phyloP scores from a whole-genome alignment of 2,329 filamentous ascomycete genomes.

The Hansfordia pulvinata region DNA sequence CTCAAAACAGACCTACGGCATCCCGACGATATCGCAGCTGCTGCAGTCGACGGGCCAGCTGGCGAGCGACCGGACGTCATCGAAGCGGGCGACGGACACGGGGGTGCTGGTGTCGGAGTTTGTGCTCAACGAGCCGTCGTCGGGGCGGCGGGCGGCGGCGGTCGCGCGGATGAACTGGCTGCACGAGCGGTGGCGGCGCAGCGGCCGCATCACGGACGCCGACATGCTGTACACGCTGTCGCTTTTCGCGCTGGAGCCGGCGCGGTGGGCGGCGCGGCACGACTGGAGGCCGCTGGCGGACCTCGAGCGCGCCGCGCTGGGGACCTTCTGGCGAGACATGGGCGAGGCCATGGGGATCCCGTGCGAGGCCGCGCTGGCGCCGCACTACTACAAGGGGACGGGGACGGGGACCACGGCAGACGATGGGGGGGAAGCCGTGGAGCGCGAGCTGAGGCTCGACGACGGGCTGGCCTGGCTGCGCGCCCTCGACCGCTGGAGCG shows the following conservation, averaged over 20 bases:
- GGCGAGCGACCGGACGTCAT: slow-evolving; percentile 25
- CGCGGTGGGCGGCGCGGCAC: slow-evolving; percentile 34
- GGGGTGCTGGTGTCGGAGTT: slow-evolving; percentile 33
- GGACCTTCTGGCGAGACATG: slow-evolving; percentile 42
- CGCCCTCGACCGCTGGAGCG: slow-evolving; percentile 33
- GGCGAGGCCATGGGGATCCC: slow-evolving; percentile 41
- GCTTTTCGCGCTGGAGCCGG: slow-evolving; percentile 41
- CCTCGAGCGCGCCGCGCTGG: slow-evolving; percentile 40
- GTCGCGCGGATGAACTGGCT: slow-evolving; percentile 53
- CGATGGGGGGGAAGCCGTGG: too few species aligned
- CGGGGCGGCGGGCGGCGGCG: slow-evolving; percentile 29
- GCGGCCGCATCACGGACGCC: slow-evolving; percentile 44
- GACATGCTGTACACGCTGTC: slow-evolving; percentile 54
- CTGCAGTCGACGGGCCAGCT: slow-evolving; percentile 36
- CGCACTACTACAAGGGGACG: too few species aligned
- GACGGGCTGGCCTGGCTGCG: slow-evolving; percentile 39
- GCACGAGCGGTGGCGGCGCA: slow-evolving; percentile 40
- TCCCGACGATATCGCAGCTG: slow-evolving; percentile 36
- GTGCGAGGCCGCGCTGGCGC: slow-evolving; percentile 22
- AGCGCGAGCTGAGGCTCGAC: too few species aligned
- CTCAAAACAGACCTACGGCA: slow-evolving; percentile 34
- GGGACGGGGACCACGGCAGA: too few species aligned
- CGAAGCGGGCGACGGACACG: slow-evolving; percentile 40
- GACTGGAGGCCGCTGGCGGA: slow-evolving; percentile 44
- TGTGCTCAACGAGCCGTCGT: slow-evolving; percentile 24